phyloP scores from a whole-genome alignment of 306 rosid genomes.

The Begonia peltatifolia region DNA sequence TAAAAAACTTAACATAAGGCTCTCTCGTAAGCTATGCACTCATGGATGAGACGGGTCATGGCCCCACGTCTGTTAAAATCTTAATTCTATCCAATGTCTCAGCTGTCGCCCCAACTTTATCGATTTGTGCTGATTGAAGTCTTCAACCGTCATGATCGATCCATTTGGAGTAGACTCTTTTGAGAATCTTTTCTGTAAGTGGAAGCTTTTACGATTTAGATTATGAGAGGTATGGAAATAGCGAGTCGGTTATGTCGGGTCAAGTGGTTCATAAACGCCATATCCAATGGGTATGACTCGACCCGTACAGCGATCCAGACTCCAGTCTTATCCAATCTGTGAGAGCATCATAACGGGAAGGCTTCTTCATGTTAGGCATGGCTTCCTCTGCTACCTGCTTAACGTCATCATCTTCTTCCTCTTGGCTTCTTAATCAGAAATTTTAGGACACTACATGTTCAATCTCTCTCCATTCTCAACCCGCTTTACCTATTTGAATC shows the following conservation, averaged over 20 bases:
- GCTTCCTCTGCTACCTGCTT: conserved; percentile 7
- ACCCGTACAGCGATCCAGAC: too few relatives aligned
- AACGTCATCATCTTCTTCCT: conserved; percentile 4
- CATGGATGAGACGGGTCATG: conserved; percentile 53
- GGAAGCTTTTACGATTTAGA: neutral
- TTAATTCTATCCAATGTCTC: conserved; percentile 29
- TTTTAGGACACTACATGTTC: neutral
- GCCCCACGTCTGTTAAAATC: conserved; percentile 38
- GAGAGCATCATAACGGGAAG: too few relatives aligned
- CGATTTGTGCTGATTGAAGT: conserved; percentile 19
- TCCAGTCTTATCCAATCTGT: too few relatives aligned
- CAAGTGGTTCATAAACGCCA: too few relatives aligned
- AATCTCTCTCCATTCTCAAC: neutral
- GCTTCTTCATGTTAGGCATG: conserved; percentile 6
- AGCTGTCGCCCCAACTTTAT: conserved; percentile 26
- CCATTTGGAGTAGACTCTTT: conserved; percentile 28
- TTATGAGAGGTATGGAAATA: neutral
- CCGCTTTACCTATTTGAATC: neutral
- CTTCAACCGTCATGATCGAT: conserved; percentile 14
- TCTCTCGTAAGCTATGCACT: conserved; percentile 48
- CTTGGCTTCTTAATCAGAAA: conserved; percentile 3
- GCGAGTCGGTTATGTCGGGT: too few relatives aligned
- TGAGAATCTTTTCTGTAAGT: neutral
- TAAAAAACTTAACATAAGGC: too few relatives aligned
- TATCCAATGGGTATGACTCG: too few relatives aligned